Base-by-base conservation (phyloP, 148 eudicot genomes). In the Camellia lanceoleosa region DNA sequence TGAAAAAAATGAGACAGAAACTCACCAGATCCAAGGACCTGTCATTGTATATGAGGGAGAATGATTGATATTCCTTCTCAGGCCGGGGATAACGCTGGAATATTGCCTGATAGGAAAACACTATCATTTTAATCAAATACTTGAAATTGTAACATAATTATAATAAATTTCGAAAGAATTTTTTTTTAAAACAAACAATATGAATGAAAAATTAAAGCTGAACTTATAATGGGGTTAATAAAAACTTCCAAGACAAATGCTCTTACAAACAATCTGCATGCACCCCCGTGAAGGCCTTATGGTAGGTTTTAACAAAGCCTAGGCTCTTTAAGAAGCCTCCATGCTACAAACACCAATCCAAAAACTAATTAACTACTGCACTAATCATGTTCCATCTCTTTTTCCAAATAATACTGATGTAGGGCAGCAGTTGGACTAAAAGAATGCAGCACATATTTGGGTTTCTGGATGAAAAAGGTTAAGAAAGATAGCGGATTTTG, bases 71-170 rank as follows among this genome's bases (percentile, higher is more conserved):
- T 83, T 95, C 98, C 87, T 93, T 95, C 81, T 95, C 97, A 58
- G 97, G 97, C 20, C 98, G 90, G 67, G 98, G 98, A 87, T 93
- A 93, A 83, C 97, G 90, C 89, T 95, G 91, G 76, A 95, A 95
- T 82, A 89, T 85, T 76, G 88, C 85, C 98, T 95, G 94, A 73
- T 46, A 52, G 59, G 62, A 82, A 73, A 60, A 54, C 5, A 58
- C 38, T 4, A 13, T 55, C 46, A 73, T 61, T 38, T 84, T 65
- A 61, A 55, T 73, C 78, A 78, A 63, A 47, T 19, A 44, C 74
- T 75, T 19, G 68, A 54, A 74, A n/a, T 19, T 75, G 30, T 60
- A 61, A 3, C 20, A 8, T 18, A 47, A 76, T 16, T 42, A 46
- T 52, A 14, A n/a, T 65, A 19, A 14, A 74, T 49, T 77, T 52